Evolutionary conservation across 73 alveolate genomes (phyloP).

Genomic region (Paraurostyla sp.): DNA sequence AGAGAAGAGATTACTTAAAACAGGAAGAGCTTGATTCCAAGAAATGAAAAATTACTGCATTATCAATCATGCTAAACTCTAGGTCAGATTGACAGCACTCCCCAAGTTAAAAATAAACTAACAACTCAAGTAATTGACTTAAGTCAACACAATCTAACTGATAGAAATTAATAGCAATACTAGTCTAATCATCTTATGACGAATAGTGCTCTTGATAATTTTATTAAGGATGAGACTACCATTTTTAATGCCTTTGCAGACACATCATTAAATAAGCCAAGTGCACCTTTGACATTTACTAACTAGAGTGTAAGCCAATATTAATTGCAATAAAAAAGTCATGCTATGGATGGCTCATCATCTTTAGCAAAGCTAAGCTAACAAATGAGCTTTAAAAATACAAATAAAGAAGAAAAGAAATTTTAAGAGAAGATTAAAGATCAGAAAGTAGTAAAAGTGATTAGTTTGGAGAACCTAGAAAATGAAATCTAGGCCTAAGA

Average conservation of each 20-base stretch:
- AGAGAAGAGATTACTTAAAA: too few relatives aligned
- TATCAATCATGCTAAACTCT: neutral
- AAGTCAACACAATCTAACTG: conserved; percentile 15
- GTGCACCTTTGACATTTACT: neutral
- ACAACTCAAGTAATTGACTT: conserved; percentile 14
- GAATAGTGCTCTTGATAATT: neutral
- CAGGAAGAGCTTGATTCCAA: too few relatives aligned
- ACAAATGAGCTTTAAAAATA: too few relatives aligned
- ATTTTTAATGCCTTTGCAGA: conserved; percentile 33
- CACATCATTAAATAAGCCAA: neutral
- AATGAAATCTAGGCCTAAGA: too few relatives aligned
- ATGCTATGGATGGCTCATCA: too few relatives aligned
- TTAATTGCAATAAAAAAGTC: too few relatives aligned
- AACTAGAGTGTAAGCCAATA: too few relatives aligned
- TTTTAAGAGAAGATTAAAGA: too few relatives aligned
- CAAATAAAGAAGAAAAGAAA: too few relatives aligned
- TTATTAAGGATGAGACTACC: conserved; percentile 7
- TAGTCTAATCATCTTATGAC: neutral
- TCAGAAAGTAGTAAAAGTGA: neutral
- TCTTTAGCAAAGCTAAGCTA: too few relatives aligned
- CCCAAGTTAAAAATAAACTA: neutral
- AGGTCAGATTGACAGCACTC: neutral
- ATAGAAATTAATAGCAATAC: neutral
- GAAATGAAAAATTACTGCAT: too few relatives aligned
- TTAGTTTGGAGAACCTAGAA: neutral